These are phyloP conservation scores for Hymenoscyphus fructigenus DNA, from an alignment of 2,329 filamentous ascomycete genomes.

Conservation along the genomic window DNA sequence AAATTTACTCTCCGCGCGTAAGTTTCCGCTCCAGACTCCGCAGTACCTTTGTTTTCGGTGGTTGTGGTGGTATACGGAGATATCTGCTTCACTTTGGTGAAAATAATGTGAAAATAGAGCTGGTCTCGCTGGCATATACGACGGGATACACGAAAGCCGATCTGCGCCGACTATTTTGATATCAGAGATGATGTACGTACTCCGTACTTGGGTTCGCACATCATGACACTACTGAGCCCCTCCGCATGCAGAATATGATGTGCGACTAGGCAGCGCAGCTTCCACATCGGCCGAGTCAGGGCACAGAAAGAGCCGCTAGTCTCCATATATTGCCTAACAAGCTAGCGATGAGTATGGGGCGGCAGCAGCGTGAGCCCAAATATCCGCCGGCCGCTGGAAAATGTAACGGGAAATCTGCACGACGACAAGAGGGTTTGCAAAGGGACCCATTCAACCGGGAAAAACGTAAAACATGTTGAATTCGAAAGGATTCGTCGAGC, in stretches of 20 bases:
- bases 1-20: background rate
- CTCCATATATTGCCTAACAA: background rate
- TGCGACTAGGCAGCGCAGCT: background rate
- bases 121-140: no score
- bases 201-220: background rate
- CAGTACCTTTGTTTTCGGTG: background rate
- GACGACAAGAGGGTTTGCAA: background rate
- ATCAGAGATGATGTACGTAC: background rate
- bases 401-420: conserved; percentile 2
- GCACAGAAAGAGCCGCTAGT: background rate
- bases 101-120: background rate
- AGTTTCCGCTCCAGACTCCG: background rate
- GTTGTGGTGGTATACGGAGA: background rate
- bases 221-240: background rate
- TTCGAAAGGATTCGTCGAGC: background rate
- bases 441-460: conserved; percentile 1
- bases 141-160: background rate
- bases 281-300: conserved; percentile 3
- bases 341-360: conserved; percentile 1
- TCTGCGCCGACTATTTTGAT: background rate
- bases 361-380: background rate
- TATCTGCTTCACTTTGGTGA: background rate
- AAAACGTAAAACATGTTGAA: background rate
- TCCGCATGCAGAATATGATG: background rate
- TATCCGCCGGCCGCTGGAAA: background rate